Base-by-base conservation (phyloP, 1,284 basidiomycete genomes). In the Marasmius fiardii region DNA sequence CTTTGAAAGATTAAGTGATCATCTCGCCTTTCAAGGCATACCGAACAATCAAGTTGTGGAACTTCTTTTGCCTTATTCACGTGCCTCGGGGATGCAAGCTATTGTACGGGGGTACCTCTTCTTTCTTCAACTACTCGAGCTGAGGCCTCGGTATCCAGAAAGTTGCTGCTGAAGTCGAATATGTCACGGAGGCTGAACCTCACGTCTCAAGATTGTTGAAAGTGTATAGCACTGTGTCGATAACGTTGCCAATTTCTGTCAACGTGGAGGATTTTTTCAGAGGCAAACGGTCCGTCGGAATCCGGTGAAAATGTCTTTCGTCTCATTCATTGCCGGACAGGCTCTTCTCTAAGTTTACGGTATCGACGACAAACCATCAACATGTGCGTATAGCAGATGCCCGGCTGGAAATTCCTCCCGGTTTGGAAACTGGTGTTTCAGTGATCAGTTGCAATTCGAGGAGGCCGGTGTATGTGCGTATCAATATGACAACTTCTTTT, bases 251-350 rank as follows among this genome's bases (percentile, higher is more conserved):
- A 2, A 75, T 94, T 47, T 79, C 86, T 11, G 87, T 93, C 51
- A 93, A 91, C 58, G 91, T 94, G 1, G 86, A 93, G 67, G 92
- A 94, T 67, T 92, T 90, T 68, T 93, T 93, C 72, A 83, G 92
- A 16, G 85, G 84, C 26, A 75, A 80, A 59, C 80, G 77, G 87
- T 86, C 50, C 39, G 67, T 56, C 10, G 39, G n/a, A n/a, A 6
- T 52, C 18, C 3, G 20, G 26, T 45, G 14, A 16, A 21, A 23
- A 43, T 18, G 34, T 53, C 41, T 34, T 5, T 11, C 24, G 26
- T 43, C 57, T 59, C 39, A 52, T 33, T 43, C 20, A 4, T 37
- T 33, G 20, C 20, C 4, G 12, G 8, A 23, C 59, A 93, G 90
- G 58, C 68, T 93, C 4, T 86, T 93, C 63, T 90, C 88, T 3